Percentiles rank a stretch among this genome's conserved stretches.
Conservation (phyloP, 1,284 basidiomycete genomes). For the Erythrobasidium hasegawianum region DNA sequence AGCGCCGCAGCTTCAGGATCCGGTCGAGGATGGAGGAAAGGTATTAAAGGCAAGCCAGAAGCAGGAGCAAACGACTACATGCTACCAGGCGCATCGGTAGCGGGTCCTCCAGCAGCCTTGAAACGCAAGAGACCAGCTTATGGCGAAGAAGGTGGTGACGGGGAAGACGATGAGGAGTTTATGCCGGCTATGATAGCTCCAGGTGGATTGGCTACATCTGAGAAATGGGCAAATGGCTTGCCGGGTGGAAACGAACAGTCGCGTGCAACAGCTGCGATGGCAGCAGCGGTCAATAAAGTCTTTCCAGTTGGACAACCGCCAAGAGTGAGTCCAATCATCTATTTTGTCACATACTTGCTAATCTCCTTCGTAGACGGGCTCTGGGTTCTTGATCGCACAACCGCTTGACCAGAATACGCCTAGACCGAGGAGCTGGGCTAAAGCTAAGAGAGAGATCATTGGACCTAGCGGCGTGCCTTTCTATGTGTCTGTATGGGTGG, state of each 20-base stretch:
- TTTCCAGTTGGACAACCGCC: constrained; percentile 33
- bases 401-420: constrained; percentile 33
- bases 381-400: constrained; percentile 15
- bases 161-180: constrained; percentile 19
- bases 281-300: constrained; percentile 25
- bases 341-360: neutral
- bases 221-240: constrained; percentile 32
- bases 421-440: constrained; percentile 22
- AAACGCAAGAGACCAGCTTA: neutral
- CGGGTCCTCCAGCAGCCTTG: constrained; percentile 1
- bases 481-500: constrained; percentile 21
- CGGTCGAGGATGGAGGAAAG: constrained; percentile 29
- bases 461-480: constrained; percentile 17
- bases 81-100: constrained; percentile 11
- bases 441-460: constrained; percentile 28
- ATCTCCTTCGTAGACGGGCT: constrained; percentile 20
- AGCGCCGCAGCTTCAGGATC: constrained; percentile 9
- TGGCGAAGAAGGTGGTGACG: neutral
- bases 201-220: constrained; percentile 20
- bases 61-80: constrained; percentile 4
- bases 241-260: constrained; percentile 32
- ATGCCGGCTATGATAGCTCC: constrained; percentile 23
- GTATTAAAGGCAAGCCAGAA: constrained; percentile 18
- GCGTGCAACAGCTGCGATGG: constrained; percentile 32
- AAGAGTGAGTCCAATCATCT: constrained; percentile 10